Evolutionary conservation across 805 yeast species (phyloP), one percentile per base, ranked within the genome.

Genomic region (Saturnispora mendoncae): DNA sequence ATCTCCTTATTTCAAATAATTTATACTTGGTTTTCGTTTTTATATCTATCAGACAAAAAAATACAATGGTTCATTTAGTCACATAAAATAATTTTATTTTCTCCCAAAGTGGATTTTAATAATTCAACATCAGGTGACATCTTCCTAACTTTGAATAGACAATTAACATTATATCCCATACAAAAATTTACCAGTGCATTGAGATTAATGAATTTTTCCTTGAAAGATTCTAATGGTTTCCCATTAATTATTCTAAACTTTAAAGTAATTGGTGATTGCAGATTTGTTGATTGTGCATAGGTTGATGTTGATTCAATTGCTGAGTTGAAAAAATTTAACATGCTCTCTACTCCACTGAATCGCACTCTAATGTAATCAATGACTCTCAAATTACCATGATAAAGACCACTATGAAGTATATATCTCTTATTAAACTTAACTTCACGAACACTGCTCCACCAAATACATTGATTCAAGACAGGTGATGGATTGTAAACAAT

Each of bases 381-480:
- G 13, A 25, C 19, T 9, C 17, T 39, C 6, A 39, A 21, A 3
- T 20, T 13, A n/a, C 13, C 13, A 28, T 33, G 38, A 26, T 27
- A 18, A 13, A 10, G 14, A 7, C 21, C 13, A 13, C 30, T 27
- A 6, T 13, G 15, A 14, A 27, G 25, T 6, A 27, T 14, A n/a
- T 10, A 25, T 21, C 33, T 33, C 20, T 29, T 39, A 10, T 6
- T 27, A 17, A 39, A 27, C 14, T 17, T 14, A 9, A 39, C 21
- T 5, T 33, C 21, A n/a, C 26, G 8, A n/a, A 39, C 42, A 15
- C n/a, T 27, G 4, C 8, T n/a, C 42, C 42, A 39, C 31, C 42
- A 39, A 18, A 15, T 2, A 5, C 14, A 13, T 7, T n/a, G 21
- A 15, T 20, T 14, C 10, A 38, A 23, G 9, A 19, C 17, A 24